Evolutionary conservation across 306 rosid species (phyloP).

Genomic region (Cyamopsis tetragonoloba): DNA sequence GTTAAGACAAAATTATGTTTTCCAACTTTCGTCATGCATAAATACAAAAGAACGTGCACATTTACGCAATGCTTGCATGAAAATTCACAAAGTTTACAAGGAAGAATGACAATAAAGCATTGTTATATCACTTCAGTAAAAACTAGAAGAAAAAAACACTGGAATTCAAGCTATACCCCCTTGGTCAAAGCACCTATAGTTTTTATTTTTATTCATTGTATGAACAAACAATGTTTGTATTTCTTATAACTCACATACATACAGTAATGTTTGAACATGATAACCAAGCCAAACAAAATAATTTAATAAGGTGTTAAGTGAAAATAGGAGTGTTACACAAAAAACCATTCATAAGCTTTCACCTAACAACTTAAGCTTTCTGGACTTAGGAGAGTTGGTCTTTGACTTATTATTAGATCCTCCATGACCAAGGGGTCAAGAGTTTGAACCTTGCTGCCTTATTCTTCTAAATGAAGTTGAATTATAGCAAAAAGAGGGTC

Average conservation of each 20-base stretch:
- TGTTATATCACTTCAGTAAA: slow-evolving; percentile 10
- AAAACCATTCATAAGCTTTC: slow-evolving; percentile 1
- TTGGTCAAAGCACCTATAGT: background rate
- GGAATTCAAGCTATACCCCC: background rate
- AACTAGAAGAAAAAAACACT: background rate
- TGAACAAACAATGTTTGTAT: slow-evolving; percentile 6
- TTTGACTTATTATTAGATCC: slow-evolving; percentile 3
- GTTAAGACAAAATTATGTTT: slow-evolving; percentile 17
- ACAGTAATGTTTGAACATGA: background rate
- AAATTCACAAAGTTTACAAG: slow-evolving; percentile 5
- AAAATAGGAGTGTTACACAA: background rate
- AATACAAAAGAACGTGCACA: slow-evolving; percentile 3
- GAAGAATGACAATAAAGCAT: background rate
- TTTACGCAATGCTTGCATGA: background rate
- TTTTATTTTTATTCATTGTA: slow-evolving; percentile 11
- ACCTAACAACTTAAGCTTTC: background rate
- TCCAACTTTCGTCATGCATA: slow-evolving; percentile 20
- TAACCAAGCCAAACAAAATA: slow-evolving; percentile 19
- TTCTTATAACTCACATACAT: background rate
- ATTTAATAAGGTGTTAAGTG: background rate
- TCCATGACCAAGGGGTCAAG: slow-evolving; percentile 19
- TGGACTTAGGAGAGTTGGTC: slow-evolving; percentile 4
- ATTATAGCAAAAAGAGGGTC: slow-evolving; percentile 9
- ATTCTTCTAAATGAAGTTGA: slow-evolving; percentile 6
- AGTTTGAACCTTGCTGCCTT: background rate